These are phyloP conservation scores for Scytalidium lignicola DNA, from an alignment of 2,329 filamentous ascomycete genomes.

Conservation along the genomic window DNA sequence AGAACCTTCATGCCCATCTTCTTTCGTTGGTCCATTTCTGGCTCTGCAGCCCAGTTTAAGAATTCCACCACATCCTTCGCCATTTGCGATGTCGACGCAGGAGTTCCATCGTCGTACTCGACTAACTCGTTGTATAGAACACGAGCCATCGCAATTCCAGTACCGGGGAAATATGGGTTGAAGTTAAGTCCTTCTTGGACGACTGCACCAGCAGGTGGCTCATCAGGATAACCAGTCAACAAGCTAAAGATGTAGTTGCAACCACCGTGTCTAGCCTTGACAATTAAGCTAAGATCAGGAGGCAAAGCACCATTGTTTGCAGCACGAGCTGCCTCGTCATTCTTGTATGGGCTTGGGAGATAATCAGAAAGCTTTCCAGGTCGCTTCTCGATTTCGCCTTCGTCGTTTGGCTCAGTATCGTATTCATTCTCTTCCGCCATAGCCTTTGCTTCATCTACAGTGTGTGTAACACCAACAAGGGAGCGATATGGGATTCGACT, in stretches of 20 bases:
- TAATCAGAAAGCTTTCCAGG: slow-evolving; percentile 98
- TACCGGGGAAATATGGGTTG: slow-evolving; percentile 99
- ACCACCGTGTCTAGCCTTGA: slow-evolving; percentile 96
- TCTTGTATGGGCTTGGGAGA: slow-evolving; percentile 92
- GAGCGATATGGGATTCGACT: slow-evolving; percentile 89
- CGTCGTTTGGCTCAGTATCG: slow-evolving; percentile 94
- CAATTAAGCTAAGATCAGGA: slow-evolving; percentile 93
- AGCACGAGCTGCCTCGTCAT: slow-evolving; percentile 95
- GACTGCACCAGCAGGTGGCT: slow-evolving; percentile 81
- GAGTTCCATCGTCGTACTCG: slow-evolving; percentile 95
- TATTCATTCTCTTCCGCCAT: slow-evolving; percentile 98
- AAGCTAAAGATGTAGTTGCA: slow-evolving; percentile 98
- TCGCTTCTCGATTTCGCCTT: slow-evolving; percentile 97
- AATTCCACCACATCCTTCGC: slow-evolving; percentile 99
- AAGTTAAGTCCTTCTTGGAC: slow-evolving; percentile 94
- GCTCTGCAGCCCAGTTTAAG: slow-evolving; percentile 98
- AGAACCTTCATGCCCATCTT: slow-evolving; percentile 99
- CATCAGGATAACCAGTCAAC: slow-evolving; percentile 95
- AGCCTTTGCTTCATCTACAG: slow-evolving; percentile 95
- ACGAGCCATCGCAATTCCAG: slow-evolving; percentile 97
- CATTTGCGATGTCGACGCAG: slow-evolving; percentile 96
- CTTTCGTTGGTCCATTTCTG: slow-evolving; percentile 99
- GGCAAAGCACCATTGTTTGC: slow-evolving; percentile 98
- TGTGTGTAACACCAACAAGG: slow-evolving; percentile 86
- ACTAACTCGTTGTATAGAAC: slow-evolving; percentile 96